These are phyloP conservation scores for Leishmania turanica DNA, from an alignment of 208 protist genomes.

Conservation along the genomic window DNA sequence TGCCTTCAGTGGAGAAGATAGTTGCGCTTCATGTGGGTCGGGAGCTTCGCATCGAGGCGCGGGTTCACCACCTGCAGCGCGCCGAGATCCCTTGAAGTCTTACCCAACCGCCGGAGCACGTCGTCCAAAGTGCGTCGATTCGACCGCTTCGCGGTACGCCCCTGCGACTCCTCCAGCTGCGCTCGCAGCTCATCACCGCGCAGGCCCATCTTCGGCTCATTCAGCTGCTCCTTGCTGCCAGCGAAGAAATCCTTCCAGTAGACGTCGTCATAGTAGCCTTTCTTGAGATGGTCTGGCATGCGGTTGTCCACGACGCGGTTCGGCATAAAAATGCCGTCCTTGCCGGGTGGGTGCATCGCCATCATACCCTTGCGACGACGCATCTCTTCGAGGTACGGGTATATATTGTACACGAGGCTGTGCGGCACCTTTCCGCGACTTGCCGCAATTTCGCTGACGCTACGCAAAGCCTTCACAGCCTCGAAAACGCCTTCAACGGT, in stretches of 20 bases:
- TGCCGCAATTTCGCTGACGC: slow-evolving; percentile 91
- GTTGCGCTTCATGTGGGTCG: slow-evolving; percentile 87
- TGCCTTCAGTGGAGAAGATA: slow-evolving; percentile 74
- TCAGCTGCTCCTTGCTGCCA: slow-evolving; percentile 88
- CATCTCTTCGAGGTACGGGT: slow-evolving; percentile 93
- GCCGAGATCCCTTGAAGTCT: slow-evolving; percentile 83
- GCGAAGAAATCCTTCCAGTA: slow-evolving; percentile 95
- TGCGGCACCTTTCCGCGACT: slow-evolving; percentile 93
- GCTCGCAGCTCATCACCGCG: slow-evolving; percentile 89
- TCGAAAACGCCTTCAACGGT: slow-evolving; percentile 92
- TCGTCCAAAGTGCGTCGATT: slow-evolving; percentile 89
- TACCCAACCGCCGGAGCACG: slow-evolving; percentile 80
- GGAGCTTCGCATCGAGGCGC: slow-evolving; percentile 83
- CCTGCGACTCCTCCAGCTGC: slow-evolving; percentile 54
- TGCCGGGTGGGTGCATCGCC: slow-evolving; percentile 92
- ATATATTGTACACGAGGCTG: slow-evolving; percentile 93
- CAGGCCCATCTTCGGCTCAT: slow-evolving; percentile 90
- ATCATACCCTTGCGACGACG: slow-evolving; percentile 93
- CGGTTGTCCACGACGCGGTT: slow-evolving; percentile 93
- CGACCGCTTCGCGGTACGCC: slow-evolving; percentile 28
- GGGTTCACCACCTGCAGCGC: slow-evolving; percentile 84
- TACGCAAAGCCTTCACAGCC: slow-evolving; percentile 88
- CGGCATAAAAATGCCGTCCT: slow-evolving; percentile 91
- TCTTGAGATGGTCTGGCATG: slow-evolving; percentile 93
- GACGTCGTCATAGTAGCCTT: slow-evolving; percentile 94